A percentile compares a stretch with the other conserved stretches of the same genome.
These are phyloP conservation scores for Protomyces macrosporus DNA, from an alignment of 1,139 yeast genomes.

Conservation along the genomic window DNA sequence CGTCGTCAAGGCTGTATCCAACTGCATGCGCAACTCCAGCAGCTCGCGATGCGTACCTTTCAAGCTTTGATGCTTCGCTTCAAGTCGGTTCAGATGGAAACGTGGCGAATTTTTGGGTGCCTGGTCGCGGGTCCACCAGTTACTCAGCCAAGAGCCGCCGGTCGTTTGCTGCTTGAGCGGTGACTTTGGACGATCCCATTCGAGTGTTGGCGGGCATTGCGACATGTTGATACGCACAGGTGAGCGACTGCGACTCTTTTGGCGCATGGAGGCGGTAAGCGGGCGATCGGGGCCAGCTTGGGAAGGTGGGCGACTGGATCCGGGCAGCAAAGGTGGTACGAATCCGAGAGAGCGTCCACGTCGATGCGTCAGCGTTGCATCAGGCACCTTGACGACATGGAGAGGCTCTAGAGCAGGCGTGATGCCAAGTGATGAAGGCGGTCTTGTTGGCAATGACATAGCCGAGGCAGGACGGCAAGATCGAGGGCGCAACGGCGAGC, in stretches of 20 bases:
- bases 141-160: constrained; percentile 9
- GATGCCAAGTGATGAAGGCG: too few relatives aligned
- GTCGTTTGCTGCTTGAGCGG: constrained; percentile 4
- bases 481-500: too few relatives aligned
- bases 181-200: constrained; percentile 8
- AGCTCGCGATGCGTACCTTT: background rate
- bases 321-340: too few relatives aligned
- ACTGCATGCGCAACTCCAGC: constrained; percentile 1
- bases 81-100: background rate
- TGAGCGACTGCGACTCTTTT: constrained; percentile 1
- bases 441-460: too few relatives aligned
- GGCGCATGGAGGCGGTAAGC: background rate
- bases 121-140: constrained; percentile 9
- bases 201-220: constrained; percentile 16
- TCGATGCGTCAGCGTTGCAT: too few relatives aligned
- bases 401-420: too few relatives aligned
- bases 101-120: background rate
- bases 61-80: background rate
- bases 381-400: too few relatives aligned
- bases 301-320: too few relatives aligned
- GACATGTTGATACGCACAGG: constrained; percentile 16
- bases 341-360: too few relatives aligned
- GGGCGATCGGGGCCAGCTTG: too few relatives aligned
- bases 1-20: background rate
- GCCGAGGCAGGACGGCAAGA: too few relatives aligned